phyloP scores from a whole-genome alignment of 495 filamentous ascomycete genomes.

The Tuber umbilicatum region DNA sequence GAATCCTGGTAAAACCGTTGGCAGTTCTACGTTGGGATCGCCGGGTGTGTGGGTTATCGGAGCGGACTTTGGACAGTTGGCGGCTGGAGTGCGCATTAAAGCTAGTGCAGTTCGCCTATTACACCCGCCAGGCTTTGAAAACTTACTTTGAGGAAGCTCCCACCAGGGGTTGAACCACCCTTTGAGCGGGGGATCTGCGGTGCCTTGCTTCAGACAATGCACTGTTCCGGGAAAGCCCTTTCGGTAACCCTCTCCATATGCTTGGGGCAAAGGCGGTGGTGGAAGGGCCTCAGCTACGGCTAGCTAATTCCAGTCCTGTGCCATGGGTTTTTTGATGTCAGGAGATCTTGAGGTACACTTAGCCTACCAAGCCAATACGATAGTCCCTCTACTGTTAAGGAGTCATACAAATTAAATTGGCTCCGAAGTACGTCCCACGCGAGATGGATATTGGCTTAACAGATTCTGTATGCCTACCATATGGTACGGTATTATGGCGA shows the following conservation, averaged over 20 bases:
- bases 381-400: background rate
- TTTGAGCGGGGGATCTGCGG: background rate
- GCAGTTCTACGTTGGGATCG: background rate
- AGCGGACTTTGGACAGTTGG: background rate
- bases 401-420: background rate
- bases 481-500: background rate
- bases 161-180: background rate
- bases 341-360: background rate
- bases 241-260: background rate
- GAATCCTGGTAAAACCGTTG: background rate
- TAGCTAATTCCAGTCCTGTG: background rate
- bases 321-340: background rate
- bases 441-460: background rate
- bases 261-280: background rate
- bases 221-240: background rate
- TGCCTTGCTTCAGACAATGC: background rate
- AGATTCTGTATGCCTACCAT: background rate
- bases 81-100: background rate
- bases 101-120: background rate
- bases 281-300: background rate
- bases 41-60: background rate
- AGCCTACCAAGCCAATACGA: background rate
- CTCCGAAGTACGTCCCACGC: background rate
- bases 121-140: background rate
- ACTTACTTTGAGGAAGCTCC: background rate